Percentiles rank a stretch among this genome's conserved stretches.
phyloP scores from a whole-genome alignment of 371 early-diverging fungal genomes.

The Batkoa obscura region DNA sequence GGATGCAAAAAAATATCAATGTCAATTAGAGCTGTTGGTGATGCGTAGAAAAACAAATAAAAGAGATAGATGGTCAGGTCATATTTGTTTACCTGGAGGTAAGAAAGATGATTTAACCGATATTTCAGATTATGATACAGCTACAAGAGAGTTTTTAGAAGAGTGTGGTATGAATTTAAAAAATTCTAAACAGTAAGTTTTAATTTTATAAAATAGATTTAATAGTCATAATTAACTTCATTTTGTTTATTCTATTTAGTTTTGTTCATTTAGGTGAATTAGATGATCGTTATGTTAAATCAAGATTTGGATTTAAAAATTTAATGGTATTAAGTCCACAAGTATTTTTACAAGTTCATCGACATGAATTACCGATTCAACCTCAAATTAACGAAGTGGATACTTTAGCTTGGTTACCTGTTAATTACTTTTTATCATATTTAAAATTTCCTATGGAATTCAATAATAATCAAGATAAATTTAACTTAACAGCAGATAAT shows the following conservation, averaged over 20 bases:
- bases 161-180: slow-evolving; percentile 39
- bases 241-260: neutral
- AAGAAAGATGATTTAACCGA: slow-evolving; percentile 34
- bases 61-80: slow-evolving; percentile 55
- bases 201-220: neutral
- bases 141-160: slow-evolving; percentile 40
- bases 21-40: slow-evolving; percentile 32
- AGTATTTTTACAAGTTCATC: slow-evolving; percentile 9
- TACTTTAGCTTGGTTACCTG: neutral
- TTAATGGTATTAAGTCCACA: slow-evolving; percentile 34
- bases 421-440: neutral
- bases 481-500: neutral
- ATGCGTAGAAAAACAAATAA: slow-evolving; percentile 36
- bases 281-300: slow-evolving; percentile 37
- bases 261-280: slow-evolving; percentile 36
- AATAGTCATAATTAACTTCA: neutral
- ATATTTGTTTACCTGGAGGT: slow-evolving; percentile 57
- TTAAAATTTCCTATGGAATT: neutral
- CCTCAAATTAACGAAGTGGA: neutral
- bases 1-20: slow-evolving; percentile 14
- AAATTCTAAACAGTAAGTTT: slow-evolving; percentile 10
- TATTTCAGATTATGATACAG: slow-evolving; percentile 38
- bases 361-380: neutral
- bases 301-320: slow-evolving; percentile 23
- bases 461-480: no score